Evolutionary conservation across 768 basidiomycete species (phyloP).

Genomic region (Phanerochaete carnosa): DNA sequence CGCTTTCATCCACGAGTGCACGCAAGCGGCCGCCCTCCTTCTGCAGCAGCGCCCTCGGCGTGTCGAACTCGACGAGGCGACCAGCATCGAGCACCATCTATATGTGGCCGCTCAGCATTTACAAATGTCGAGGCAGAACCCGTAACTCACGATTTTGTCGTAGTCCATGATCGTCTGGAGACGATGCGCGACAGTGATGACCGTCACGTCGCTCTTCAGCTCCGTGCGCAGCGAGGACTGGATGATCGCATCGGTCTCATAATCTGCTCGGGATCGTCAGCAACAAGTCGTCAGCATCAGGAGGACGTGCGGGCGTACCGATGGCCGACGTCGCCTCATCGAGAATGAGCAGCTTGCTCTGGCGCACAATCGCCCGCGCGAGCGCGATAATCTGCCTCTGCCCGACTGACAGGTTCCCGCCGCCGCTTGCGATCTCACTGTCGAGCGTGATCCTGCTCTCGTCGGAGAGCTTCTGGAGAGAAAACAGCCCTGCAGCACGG

Average conservation of each 20-base stretch:
- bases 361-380: slow-evolving; percentile 55
- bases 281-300: neutral
- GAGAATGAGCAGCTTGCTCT: slow-evolving; percentile 53
- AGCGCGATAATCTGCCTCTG: slow-evolving; percentile 59
- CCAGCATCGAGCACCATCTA: slow-evolving; percentile 43
- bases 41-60: slow-evolving; percentile 37
- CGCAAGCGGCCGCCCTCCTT: slow-evolving; percentile 34
- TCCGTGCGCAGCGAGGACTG: slow-evolving; percentile 53
- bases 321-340: slow-evolving; percentile 55
- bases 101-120: neutral
- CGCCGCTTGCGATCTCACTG: slow-evolving; percentile 39
- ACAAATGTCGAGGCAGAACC: neutral
- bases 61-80: slow-evolving; percentile 44
- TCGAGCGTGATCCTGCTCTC: slow-evolving; percentile 40
- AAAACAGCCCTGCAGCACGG: slow-evolving; percentile 36
- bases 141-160: slow-evolving; percentile 46
- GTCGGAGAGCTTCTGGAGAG: slow-evolving; percentile 27
- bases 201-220: slow-evolving; percentile 42
- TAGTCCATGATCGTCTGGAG: slow-evolving; percentile 58
- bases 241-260: slow-evolving; percentile 53
- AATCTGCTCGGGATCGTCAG: slow-evolving; percentile 34
- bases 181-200: slow-evolving; percentile 60
- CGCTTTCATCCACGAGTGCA: slow-evolving; percentile 38
- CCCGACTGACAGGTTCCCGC: slow-evolving; percentile 49
- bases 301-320: slow-evolving; percentile 20